These are phyloP conservation scores for Lentinula boryana DNA, from an alignment of 768 basidiomycete genomes.

Conservation along the genomic window DNA sequence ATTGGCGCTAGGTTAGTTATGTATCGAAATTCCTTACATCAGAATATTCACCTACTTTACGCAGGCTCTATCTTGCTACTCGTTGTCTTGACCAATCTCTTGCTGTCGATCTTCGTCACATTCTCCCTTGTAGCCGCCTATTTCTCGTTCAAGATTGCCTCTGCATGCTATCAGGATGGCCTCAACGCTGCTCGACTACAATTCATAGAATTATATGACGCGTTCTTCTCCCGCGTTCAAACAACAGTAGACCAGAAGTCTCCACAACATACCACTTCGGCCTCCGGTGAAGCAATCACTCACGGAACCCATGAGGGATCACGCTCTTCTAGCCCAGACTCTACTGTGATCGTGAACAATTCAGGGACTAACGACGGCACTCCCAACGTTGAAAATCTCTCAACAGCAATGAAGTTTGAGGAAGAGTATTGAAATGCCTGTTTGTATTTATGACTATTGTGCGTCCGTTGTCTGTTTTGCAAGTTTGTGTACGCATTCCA, in stretches of 20 bases:
- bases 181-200: slow-evolving; percentile 20
- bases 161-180: slow-evolving; percentile 18
- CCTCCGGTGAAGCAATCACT: neutral
- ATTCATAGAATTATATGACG: slow-evolving; percentile 19
- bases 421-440: neutral
- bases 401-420: neutral
- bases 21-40: neutral
- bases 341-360: slow-evolving; percentile 1
- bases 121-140: slow-evolving; percentile 14
- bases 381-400: neutral
- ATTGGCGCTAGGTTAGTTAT: slow-evolving; percentile 15
- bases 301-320: neutral
- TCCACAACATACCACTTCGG: neutral
- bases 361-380: neutral
- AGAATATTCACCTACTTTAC: neutral
- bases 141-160: slow-evolving; percentile 17
- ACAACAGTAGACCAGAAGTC: slow-evolving; percentile 10
- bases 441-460: neutral
- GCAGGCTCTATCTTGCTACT: slow-evolving; percentile 16
- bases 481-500: neutral
- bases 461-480: neutral
- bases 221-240: slow-evolving; percentile 12
- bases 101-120: slow-evolving; percentile 21
- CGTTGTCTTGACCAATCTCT: slow-evolving; percentile 19
- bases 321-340: neutral